A percentile compares a stretch with the other conserved stretches of the same genome.
Evolutionary conservation across 1,284 basidiomycete genomes (phyloP).

Genomic region (Puccinia polysora): DNA sequence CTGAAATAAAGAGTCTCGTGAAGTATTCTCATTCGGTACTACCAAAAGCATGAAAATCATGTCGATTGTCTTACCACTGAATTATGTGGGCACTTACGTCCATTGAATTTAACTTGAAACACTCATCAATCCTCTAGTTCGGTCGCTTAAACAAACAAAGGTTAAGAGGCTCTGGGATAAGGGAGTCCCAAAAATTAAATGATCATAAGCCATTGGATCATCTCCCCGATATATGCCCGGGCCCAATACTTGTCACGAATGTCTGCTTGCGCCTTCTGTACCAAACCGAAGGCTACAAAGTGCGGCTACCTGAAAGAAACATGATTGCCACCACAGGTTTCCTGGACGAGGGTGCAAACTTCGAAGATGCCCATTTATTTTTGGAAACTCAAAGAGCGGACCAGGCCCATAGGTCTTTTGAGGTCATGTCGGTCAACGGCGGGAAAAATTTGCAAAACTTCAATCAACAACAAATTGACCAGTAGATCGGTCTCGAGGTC

Average conservation of each 20-base stretch:
- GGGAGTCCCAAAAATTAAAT: background rate
- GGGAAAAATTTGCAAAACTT: constrained; percentile 32
- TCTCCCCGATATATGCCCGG: constrained; percentile 13
- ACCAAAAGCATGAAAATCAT: too few species aligned
- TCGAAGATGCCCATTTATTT: constrained; percentile 29
- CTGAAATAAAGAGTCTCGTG: too few species aligned
- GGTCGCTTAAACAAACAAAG: constrained; percentile 27
- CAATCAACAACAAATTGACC: constrained; percentile 12
- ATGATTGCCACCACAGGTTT: constrained; percentile 39
- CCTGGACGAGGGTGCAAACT: constrained; percentile 35
- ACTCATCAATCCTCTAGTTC: constrained; percentile 17
- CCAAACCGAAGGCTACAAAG: constrained; percentile 23
- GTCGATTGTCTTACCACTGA: background rate
- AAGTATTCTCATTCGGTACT: too few species aligned
- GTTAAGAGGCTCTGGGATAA: constrained; percentile 1
- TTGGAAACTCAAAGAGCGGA: constrained; percentile 28
- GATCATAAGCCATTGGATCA: background rate
- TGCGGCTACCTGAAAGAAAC: constrained; percentile 9
- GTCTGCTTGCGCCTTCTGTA: constrained; percentile 32
- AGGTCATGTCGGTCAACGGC: constrained; percentile 29
- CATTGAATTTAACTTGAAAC: too few species aligned
- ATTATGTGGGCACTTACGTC: background rate
- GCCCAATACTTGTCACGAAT: constrained; percentile 35
- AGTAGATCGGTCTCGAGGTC: constrained; percentile 25
- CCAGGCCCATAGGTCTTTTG: constrained; percentile 18